Evolutionary conservation across 2,329 filamentous ascomycete genomes (phyloP), one percentile per base, ranked within the genome.

Genomic region (Blastomyces percursus): DNA sequence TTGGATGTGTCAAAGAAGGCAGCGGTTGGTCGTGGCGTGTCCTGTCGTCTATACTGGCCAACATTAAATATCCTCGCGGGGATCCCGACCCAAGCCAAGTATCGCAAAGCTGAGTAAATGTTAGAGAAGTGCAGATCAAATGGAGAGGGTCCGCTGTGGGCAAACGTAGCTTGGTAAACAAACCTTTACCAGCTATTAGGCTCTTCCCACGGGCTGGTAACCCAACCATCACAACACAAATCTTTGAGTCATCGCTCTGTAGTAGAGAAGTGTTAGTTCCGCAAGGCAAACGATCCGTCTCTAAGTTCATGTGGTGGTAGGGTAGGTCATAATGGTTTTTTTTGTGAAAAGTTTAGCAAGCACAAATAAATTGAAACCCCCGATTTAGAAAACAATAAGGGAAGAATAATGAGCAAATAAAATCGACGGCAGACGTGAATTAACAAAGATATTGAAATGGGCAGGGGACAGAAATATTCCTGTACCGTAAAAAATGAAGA

Each of bases 161-260:
- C 21, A 30, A 19, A 52, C 16, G 24, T 14, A n/a, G 38, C 16
- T 27, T n/a, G 21, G 16, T 14, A 16, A 27, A 38, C 74, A 80
- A 71, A 94, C 92, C 91, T 84, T 96, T 96, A 72, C 96, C 91
- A 69, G 94, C 93, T 74, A 99, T 97, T 76, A 96, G 86, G 79
- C 91, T 96, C 83, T 99, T 99, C 72, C 94, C 94, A 69, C 94
- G 84, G 65, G 94, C 94, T 62, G 94, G 94, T 73, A 99, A 82
- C 68, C 94, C 94, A 64, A 99, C 94, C 94, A 99, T 97, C 71
- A 99, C 91, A 67, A 99, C 92, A 76, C 93, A 97, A 79, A 99
- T 95, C 76, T 90, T 90, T 65, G 90, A 93, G 77, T 96, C 91
- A 81, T 97, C 93, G 70, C 89, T 90, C 90, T 96, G 88, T 16